Base-by-base conservation (phyloP, 139 green algal species). In the Ostreobium quekettii region DNA sequence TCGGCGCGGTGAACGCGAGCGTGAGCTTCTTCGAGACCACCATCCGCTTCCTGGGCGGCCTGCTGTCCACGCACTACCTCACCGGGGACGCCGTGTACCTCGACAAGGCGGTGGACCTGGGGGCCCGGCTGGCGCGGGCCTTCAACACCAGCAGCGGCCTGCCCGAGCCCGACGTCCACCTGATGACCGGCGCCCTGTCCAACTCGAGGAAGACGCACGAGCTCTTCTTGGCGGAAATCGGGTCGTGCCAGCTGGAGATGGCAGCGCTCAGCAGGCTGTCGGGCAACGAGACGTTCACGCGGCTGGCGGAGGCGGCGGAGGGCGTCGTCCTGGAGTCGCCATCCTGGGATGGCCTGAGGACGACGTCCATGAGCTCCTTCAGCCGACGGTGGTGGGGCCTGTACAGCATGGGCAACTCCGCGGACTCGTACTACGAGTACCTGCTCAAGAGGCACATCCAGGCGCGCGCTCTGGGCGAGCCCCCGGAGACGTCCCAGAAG, bases 21-120 rank as follows among this genome's bases (percentile, higher is more conserved):
- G n/a, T 22, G 4, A 22, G 15, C 28, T 30, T 97, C 38, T 97
- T 97, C 78, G 91, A 97, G 76, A 91, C 85, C 7, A 97, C 91
- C 29, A 97, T 97, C 65, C 78, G 91, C 48, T 78, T 97, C 22
- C 71, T 97, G n/a, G 91, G 91, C 0, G 91, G 91, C 6, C 82
- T 97, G 47, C 60, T 95, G 38, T 85, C 85, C 1, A 86, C 91
- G 1, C 90, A 87, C 69, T 83, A 90, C 67, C 78, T 93, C 37
- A 80, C 64, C 42, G 78, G 76, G 6, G 80, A 77, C 15, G 72
- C 80, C 32, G 29, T 79, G 48, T 80, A 61, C 72, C 70, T 84
- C 19, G 2, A 71, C 6, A 81, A 80, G 38, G 75, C 78, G 4
- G 5, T 81, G 24, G 63, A 78, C 47, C 78, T 85, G 37, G 78